Conservation (phyloP, 2,329 filamentous ascomycete species). For the Cytospora mali region DNA sequence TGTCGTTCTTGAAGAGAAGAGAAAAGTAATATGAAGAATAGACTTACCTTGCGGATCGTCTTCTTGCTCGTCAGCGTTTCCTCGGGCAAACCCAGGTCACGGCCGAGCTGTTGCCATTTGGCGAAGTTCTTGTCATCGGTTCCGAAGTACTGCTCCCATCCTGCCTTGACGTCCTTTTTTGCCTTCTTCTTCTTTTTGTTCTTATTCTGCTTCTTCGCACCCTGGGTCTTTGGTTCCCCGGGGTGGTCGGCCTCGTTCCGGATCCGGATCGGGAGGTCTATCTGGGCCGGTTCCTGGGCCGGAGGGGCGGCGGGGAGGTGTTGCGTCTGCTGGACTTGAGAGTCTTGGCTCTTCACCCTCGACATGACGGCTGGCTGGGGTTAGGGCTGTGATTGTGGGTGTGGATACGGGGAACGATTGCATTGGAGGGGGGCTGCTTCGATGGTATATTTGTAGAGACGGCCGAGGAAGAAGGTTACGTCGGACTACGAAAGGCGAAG, state of each 20-base stretch:
- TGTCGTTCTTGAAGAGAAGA: background rate
- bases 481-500: background rate
- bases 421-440: background rate
- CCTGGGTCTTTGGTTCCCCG: slow-evolving; percentile 5
- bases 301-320: background rate
- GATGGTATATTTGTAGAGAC: background rate
- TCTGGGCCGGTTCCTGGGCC: background rate
- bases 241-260: slow-evolving; percentile 3
- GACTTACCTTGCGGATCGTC: slow-evolving; percentile 48
- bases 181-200: slow-evolving; percentile 11
- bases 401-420: background rate
- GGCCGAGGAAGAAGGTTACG: background rate
- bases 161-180: background rate
- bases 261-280: background rate
- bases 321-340: background rate
- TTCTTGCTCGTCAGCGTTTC: slow-evolving; percentile 45
- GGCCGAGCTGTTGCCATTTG: slow-evolving; percentile 50
- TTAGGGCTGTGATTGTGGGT: background rate
- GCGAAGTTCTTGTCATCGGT: slow-evolving; percentile 36
- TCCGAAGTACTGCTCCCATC: slow-evolving; percentile 39
- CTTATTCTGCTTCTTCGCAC: slow-evolving; percentile 12
- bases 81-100: slow-evolving; percentile 44
- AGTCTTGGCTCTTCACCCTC: background rate
- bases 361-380: background rate
- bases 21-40: background rate